Conservation (phyloP, 768 basidiomycete genomes). For the Gloeopeniophorella convolvens region DNA sequence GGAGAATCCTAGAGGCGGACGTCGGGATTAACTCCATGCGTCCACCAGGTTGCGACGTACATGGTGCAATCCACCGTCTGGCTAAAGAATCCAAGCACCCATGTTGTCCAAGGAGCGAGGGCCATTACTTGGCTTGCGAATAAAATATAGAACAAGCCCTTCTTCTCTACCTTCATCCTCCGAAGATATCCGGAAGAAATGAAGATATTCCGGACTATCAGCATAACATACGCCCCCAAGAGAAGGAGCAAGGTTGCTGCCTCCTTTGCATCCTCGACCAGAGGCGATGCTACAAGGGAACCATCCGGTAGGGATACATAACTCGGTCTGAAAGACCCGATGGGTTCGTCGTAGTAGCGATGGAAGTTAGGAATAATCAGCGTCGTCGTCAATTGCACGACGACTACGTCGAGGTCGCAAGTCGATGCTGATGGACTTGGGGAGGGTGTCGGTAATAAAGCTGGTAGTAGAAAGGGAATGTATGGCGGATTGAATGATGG, state of each 20-base stretch:
- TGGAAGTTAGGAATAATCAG: slow-evolving; percentile 43
- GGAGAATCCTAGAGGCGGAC: too few relatives aligned
- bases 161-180: slow-evolving; percentile 50
- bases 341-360: slow-evolving; percentile 37
- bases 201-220: slow-evolving; percentile 49
- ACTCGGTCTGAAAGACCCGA: slow-evolving; percentile 40
- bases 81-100: slow-evolving; percentile 43
- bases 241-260: slow-evolving; percentile 41
- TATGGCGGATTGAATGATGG: background rate
- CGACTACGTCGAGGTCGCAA: slow-evolving; percentile 34
- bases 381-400: slow-evolving; percentile 44
- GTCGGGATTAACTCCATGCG: too few relatives aligned
- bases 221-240: slow-evolving; percentile 40
- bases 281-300: slow-evolving; percentile 48
- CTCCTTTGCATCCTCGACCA: slow-evolving; percentile 36
- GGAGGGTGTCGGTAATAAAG: too few relatives aligned
- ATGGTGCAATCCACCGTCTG: slow-evolving; percentile 36
- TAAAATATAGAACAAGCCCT: slow-evolving; percentile 50
- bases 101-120: slow-evolving; percentile 36
- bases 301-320: slow-evolving; percentile 47
- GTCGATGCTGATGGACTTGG: too few relatives aligned
- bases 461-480: too few relatives aligned
- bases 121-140: slow-evolving; percentile 50
- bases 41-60: too few relatives aligned
- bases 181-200: slow-evolving; percentile 46